Evolutionary conservation across 306 rosid genomes (phyloP).

Genomic region (Biancaea sappan): DNA sequence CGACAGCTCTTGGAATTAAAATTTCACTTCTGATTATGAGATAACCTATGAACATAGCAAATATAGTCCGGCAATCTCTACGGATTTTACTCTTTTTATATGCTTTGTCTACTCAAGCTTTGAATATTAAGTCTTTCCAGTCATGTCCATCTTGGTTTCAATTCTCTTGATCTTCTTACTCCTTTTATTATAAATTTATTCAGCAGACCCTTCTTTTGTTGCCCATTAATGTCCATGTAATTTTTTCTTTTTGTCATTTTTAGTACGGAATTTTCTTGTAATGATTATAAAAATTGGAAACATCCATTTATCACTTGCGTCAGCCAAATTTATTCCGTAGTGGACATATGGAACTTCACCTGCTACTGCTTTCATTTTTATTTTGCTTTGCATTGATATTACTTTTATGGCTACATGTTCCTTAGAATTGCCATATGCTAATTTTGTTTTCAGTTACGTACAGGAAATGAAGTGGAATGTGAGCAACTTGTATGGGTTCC

Average conservation of each 20-base stretch:
- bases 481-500: conserved; percentile 98
- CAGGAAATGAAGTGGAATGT: conserved; percentile 99
- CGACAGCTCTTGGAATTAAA: conserved; percentile 17
- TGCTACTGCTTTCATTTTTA: conserved; percentile 22
- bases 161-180: neutral
- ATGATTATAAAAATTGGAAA: conserved; percentile 7
- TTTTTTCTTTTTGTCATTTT: neutral
- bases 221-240: conserved; percentile 3
- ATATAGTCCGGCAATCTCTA: neutral
- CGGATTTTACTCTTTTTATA: conserved; percentile 7
- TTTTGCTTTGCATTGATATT: conserved; percentile 10
- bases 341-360: conserved; percentile 20
- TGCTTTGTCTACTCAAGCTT: conserved; percentile 25
- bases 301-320: conserved; percentile 10
- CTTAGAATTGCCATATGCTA: neutral
- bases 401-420: neutral
- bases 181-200: neutral
- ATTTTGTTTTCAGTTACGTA: conserved; percentile 32
- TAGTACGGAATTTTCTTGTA: neutral
- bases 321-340: conserved; percentile 13
- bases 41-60: conserved; percentile 9
- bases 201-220: conserved; percentile 6
- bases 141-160: conserved; percentile 17
- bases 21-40: conserved; percentile 22
- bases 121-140: neutral